Base-by-base conservation (phyloP, 2,329 filamentous ascomycete genomes). In the Elsinoe arachidis region DNA sequence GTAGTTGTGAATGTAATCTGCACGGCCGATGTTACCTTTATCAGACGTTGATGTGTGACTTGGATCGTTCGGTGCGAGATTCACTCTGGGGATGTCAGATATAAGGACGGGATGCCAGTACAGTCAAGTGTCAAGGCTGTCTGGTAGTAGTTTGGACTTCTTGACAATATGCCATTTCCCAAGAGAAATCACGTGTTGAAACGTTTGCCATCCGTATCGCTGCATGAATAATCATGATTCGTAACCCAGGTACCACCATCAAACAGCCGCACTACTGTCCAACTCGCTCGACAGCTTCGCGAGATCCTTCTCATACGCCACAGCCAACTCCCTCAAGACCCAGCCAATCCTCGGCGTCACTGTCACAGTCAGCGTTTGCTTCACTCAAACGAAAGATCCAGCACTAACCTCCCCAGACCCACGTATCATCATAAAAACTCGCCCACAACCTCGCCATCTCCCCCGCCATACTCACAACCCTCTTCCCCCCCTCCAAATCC, bases 401-500 rank as follows among this genome's bases (percentile, higher is more conserved):
- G 11, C 2, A 53, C 49, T 53, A 7, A 53, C 49, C 49, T 38
- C 57, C 57, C 57, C 57, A 58, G 33, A 54, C 51, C 57, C 57
- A 58, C 0, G 57, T 58, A 38, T 58, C 57, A 47, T 58, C 57
- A 10, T 54, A 37, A 7, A 58, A 46, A n/a, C 37, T 47, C 26
- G 56, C 56, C 56, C 56, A 58, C 11, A 55, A 30, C 51, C 51
- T 46, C 30, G 51, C 34, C 19, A 58, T 49, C 21, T 58, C 56
- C 11, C 49, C 56, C 3, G 56, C 56, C 56, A 58, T 17, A 21
- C 49, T 53, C 17, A 21, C 19, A 10, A 53, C 49, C 68, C 73
- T 74, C 61, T 70, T 72, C 14, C 71, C 26, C 26, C 26, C 70
- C 17, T 74, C 74, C 55, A 70, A 70, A 61, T 71, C 70, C 37